Base-by-base conservation (phyloP, 345 rosid species). In the Euphorbia peplus region DNA sequence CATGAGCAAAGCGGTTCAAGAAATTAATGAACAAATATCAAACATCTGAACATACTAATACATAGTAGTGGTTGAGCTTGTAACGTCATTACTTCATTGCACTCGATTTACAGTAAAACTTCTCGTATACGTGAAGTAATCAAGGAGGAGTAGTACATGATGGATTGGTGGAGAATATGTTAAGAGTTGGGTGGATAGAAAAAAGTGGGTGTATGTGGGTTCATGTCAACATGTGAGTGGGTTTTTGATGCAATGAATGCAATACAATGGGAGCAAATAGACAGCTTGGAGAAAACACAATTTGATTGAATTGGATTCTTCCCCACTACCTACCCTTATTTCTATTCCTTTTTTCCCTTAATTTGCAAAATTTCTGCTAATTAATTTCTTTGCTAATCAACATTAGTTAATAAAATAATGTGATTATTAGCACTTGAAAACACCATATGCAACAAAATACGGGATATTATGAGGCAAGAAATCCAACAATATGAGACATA, bases 281-380 rank as follows among this genome's bases (percentile, higher is more conserved):
- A 28, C 48, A 1, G 66, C 64, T 29, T 46, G 80, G 52, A 55
- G 51, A 54, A 24, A 42, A 70, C 14, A 42, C 16, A 60, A 2
- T 35, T 61, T 9, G 57, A 52, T 66, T 51, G 77, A n/a, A n/a
- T n/a, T n/a, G n/a, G n/a, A 72, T 77, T 70, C 68, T 56, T 61
- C 75, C 73, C 71, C 75, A 73, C 78, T 50, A 35, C 42, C 73
- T 5, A 47, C 57, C 68, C 62, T 62, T 67, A 14, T 68, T 29
- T 63, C 63, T 32, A 32, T 32, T 32, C 37, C 37, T 32, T 32
- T 32, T 32, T 32, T 6, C 37, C 37, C 6, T 8, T 30, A n/a
- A n/a, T n/a, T n/a, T n/a, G n/a, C 29, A n/a, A 41, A 5, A 42
- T 42, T 19, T 9, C 25, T 15, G 18, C n/a, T 5, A 44, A 30